Evolutionary conservation across 2,329 filamentous ascomycete species (phyloP).

Genomic region (Raffaelea arxii): DNA sequence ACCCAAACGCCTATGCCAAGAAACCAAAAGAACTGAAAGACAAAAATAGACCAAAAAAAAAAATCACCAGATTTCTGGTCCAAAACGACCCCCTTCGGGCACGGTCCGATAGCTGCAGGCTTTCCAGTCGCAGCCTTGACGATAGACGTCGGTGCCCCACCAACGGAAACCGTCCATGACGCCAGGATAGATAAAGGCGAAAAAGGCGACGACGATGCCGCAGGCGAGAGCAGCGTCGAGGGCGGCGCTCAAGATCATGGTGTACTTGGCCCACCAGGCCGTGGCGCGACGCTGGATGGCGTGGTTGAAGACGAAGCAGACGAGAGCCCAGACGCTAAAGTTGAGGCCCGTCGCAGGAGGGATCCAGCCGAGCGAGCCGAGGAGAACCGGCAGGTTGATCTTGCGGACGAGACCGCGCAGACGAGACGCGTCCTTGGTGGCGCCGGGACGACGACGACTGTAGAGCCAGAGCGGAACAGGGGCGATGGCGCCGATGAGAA

Average conservation of each 20-base stretch:
- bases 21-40: not conserved
- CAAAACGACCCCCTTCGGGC: conserved; percentile 54
- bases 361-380: conserved; percentile 77
- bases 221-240: conserved; percentile 76
- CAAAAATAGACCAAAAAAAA: not conserved
- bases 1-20: too few species aligned
- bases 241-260: conserved; percentile 77
- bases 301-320: conserved; percentile 80
- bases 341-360: conserved; percentile 80
- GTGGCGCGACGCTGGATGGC: conserved; percentile 57
- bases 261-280: conserved; percentile 86
- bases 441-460: conserved; percentile 45
- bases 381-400: conserved; percentile 74
- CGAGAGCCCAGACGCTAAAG: conserved; percentile 77
- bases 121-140: conserved; percentile 75
- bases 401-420: conserved; percentile 56
- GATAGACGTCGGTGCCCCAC: conserved; percentile 86
- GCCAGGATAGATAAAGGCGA: conserved; percentile 75
- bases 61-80: conserved; percentile 47
- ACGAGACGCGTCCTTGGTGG: too few species aligned
- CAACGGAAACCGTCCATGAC: conserved; percentile 64
- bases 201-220: conserved; percentile 75
- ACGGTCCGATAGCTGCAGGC: conserved; percentile 64
- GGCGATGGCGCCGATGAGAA: conserved; percentile 64
- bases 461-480: conserved; percentile 69